Conservation (phyloP, 108 stramenopile genomes). For the Skeletonema menzelii region DNA sequence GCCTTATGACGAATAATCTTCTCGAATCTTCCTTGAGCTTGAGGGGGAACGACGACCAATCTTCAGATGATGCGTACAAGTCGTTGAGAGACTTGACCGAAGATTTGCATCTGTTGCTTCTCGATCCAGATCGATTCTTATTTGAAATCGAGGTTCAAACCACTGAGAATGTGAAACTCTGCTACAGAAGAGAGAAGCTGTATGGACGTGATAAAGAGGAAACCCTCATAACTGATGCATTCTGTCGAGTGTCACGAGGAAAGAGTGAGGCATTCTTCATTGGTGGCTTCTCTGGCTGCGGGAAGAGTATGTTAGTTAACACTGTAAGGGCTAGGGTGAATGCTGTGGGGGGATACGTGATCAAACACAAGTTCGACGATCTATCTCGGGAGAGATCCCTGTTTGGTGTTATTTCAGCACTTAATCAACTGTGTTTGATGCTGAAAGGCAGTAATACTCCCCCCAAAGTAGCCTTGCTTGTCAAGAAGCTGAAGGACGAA, state of each 20-base stretch:
- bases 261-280: too few relatives aligned
- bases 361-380: constrained; percentile 30
- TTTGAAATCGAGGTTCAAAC: constrained; percentile 5
- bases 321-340: constrained; percentile 5
- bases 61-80: constrained; percentile 13
- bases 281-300: constrained; percentile 12
- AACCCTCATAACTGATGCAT: constrained; percentile 24
- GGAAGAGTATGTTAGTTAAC: constrained; percentile 15
- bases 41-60: neutral
- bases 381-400: neutral
- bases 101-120: too few relatives aligned
- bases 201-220: too few relatives aligned
- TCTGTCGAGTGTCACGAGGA: neutral
- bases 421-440: constrained; percentile 31
- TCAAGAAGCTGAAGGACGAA: too few relatives aligned
- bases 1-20: constrained; percentile 17
- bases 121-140: constrained; percentile 29
- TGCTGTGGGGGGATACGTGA: too few relatives aligned
- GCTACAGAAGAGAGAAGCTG: constrained; percentile 12
- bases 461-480: too few relatives aligned
- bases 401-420: neutral
- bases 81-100: neutral
- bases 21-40: constrained; percentile 10
- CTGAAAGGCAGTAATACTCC: constrained; percentile 2
- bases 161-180: neutral